Evolutionary conservation across 352 stramenopile species (phyloP), one percentile per base, ranked within the genome.

Genomic region (Thalassiosira hispida): DNA sequence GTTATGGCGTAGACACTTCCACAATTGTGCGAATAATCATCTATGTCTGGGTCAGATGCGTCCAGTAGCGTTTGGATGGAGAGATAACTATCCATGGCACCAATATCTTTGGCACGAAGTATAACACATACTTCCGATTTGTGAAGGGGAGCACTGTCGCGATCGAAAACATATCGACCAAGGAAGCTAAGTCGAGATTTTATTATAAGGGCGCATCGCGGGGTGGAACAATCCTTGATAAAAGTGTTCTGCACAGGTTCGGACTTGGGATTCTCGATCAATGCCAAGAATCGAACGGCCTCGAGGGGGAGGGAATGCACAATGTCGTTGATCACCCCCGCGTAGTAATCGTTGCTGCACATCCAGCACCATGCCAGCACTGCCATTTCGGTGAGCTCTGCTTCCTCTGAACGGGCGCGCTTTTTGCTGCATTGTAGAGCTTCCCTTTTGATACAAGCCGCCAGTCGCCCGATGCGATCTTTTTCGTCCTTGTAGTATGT

Each of bases 351-450:
- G 14, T 75, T 52, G n/a, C 67, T 70, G 35, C 79, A 86, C 60
- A 86, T 74, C 60, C 73, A 87, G 27, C 65, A 74, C 79, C 79
- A 87, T 23, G 69, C 74, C 12, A 84, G 46, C 27, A 55, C n/a
- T n/a, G 75, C 51, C 57, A 82, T 82, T 51, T 81, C 61, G 7
- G 63, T 68, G 18, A 86, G 51, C 55, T 72, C 47, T 14, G 51
- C 7, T 6, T 27, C 16, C 38, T 67, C 31, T 47, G 22, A 18
- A 33, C 64, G 47, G 7, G 51, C 38, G 5, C 49, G 20, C 46
- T 78, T 52, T 73, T 73, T 65, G 27, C 59, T 65, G 53, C 61
- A 79, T 63, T 74, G 56, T 20, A 42, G 33, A 33, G 68, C 79
- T 69, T 86, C 79, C 38, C 53, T 67, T 62, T 53, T 63, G 35